Percentiles rank a stretch among this genome's conserved stretches.
These are phyloP conservation scores for Xylariaceae sp. DNA, from an alignment of 2,329 filamentous ascomycete genomes.

Conservation along the genomic window DNA sequence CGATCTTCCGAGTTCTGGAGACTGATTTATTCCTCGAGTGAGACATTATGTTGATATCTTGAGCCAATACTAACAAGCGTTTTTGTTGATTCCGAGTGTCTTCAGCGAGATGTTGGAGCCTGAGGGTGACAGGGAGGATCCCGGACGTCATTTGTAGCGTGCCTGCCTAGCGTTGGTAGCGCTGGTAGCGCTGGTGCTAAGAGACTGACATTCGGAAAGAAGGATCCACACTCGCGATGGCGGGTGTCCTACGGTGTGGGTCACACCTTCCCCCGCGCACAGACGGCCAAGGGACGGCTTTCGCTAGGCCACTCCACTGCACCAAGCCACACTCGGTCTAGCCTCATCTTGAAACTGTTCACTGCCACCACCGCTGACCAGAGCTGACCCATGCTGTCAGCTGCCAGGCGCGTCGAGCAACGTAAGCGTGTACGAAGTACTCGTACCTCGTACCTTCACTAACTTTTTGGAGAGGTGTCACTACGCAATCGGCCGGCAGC, in stretches of 20 bases:
- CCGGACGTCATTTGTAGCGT: background rate
- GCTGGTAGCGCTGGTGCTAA: too few relatives aligned
- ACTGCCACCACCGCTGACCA: background rate
- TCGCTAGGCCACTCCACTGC: background rate
- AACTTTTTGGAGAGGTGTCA: conserved; percentile 25
- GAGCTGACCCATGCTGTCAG: background rate
- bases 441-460: conserved; percentile 2
- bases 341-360: background rate
- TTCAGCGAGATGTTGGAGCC: background rate
- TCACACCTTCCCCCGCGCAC: too few relatives aligned
- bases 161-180: background rate
- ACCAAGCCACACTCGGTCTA: background rate
- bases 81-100: background rate
- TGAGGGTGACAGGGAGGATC: conserved; percentile 7
- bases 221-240: background rate
- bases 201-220: background rate
- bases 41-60: conserved; percentile 13
- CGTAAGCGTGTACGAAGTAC: conserved; percentile 24
- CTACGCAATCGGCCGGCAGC: conserved; percentile 11
- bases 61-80: background rate
- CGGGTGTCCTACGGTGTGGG: too few relatives aligned
- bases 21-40: conserved; percentile 5
- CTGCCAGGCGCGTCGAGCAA: conserved; percentile 24
- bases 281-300: too few relatives aligned
- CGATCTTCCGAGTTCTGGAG: conserved; percentile 14